A percentile compares a stretch with the other conserved stretches of the same genome.
Evolutionary conservation across 768 basidiomycete genomes (phyloP).

Genomic region (Lentinula detonsa): DNA sequence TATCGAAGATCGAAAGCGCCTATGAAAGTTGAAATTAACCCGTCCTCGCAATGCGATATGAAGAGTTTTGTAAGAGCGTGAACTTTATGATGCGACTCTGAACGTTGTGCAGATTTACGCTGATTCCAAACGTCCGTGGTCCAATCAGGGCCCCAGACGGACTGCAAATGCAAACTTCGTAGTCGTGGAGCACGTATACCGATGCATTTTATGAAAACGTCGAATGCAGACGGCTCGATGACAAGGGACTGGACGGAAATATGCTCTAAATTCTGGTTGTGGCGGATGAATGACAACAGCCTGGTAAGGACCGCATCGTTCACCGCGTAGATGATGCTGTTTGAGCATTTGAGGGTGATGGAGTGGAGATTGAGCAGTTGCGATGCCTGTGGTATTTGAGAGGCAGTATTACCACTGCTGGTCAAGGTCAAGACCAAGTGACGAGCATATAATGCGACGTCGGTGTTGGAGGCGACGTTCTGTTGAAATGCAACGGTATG

Average conservation of each 20-base stretch:
- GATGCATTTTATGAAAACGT: background rate
- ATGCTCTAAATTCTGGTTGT: background rate
- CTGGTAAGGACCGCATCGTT: background rate
- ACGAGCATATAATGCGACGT: background rate
- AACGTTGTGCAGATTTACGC: background rate
- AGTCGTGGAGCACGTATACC: background rate
- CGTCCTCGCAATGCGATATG: background rate
- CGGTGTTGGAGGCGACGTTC: background rate
- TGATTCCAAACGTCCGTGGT: background rate
- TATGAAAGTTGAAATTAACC: background rate
- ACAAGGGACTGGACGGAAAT: background rate
- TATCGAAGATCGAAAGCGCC: background rate
- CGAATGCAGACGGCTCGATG: background rate
- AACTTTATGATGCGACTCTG: background rate
- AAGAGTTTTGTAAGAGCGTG: background rate
- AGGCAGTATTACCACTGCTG: background rate
- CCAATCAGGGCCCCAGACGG: slow-evolving; percentile 1
- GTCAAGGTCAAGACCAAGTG: background rate
- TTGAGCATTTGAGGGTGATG: background rate
- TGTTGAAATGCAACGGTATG: background rate
- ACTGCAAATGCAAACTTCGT: background rate
- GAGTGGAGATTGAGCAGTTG: background rate
- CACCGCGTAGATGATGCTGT: background rate
- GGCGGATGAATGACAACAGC: background rate
- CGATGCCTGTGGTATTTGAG: background rate